These are phyloP conservation scores for Eucalyptus dawsonii DNA, from an alignment of 345 rosid genomes.

Conservation along the genomic window DNA sequence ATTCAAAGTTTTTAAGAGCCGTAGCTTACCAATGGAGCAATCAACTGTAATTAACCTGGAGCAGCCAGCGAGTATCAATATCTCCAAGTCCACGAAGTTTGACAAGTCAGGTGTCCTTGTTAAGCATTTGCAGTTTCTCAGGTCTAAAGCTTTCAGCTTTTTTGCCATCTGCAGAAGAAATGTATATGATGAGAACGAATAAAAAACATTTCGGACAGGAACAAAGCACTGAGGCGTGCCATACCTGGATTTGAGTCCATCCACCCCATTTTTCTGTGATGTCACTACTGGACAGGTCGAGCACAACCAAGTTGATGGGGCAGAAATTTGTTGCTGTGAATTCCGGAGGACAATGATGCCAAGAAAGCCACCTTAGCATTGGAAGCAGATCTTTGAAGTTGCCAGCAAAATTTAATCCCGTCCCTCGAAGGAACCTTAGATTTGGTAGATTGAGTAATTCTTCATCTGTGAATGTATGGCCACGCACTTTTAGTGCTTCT, in stretches of 20 bases:
- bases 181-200: not conserved
- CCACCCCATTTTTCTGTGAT: not conserved
- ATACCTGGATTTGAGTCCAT: not conserved
- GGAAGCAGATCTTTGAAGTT: not conserved
- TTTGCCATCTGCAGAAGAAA: not conserved
- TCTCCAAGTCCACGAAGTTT: not conserved
- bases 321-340: not conserved
- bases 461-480: not conserved
- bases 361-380: conserved; percentile 5
- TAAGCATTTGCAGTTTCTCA: not conserved
- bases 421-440: conserved; percentile 1
- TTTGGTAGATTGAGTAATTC: not conserved
- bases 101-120: not conserved
- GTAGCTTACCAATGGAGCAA: not conserved
- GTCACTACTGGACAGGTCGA: not conserved
- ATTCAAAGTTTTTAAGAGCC: not conserved
- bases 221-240: not conserved
- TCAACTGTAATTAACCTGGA: not conserved
- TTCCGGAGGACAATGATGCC: not conserved
- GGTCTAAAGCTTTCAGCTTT: not conserved
- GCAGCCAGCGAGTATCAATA: not conserved
- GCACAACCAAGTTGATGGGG: not conserved
- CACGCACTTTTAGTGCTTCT: not conserved
- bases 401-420: not conserved
- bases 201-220: not conserved